Evolutionary conservation across 345 rosid genomes (phyloP), one percentile per base, ranked within the genome.

Genomic region (Brassica cretica): DNA sequence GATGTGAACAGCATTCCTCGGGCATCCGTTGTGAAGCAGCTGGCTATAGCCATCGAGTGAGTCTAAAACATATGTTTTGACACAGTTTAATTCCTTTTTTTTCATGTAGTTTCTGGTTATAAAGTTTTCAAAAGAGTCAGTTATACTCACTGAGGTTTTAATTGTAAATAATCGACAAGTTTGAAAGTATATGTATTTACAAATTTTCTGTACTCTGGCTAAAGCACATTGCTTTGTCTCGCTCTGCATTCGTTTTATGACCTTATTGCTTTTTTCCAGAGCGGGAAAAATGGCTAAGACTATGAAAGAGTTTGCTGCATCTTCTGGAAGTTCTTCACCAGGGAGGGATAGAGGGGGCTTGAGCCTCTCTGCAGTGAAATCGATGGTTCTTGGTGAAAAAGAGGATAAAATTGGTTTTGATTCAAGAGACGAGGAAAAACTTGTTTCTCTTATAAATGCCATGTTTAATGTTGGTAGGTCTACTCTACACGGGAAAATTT

Each of bases 371-470:
- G 98, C 90, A 3, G 90, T 95, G 81, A 95, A 85, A 87, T 93
- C 92, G 16, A 83, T 95, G 68, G 96, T 95, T 77, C 90, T 87
- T 83, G 94, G 97, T 81, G 99, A 93, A 73, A 95, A 90, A 82
- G 99, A 91, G 73, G 96, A 89, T 66, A 92, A 88, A 63, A 74
- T 84, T 76, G 78, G 80, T 21, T 84, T 89, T 35, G 86, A 86
- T 79, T 85, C 82, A 79, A 91, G 84, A 74, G 89, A 88, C 70
- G 89, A 93, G 73, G 96, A 90, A 64, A 89, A 85, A 76, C 84
- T 91, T 76, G 44, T 75, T 66, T 85, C 84, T 73, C 79, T 95
- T 84, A 71, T 90, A 67, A 71, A 70, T 35, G 73, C 84, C 15
- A 84, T 95, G 77, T 90, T 91, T 77, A 84, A 87, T 81, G 71